Conservation (phyloP, 1,284 basidiomycete genomes). For the Cryptococcus depauperatus region DNA sequence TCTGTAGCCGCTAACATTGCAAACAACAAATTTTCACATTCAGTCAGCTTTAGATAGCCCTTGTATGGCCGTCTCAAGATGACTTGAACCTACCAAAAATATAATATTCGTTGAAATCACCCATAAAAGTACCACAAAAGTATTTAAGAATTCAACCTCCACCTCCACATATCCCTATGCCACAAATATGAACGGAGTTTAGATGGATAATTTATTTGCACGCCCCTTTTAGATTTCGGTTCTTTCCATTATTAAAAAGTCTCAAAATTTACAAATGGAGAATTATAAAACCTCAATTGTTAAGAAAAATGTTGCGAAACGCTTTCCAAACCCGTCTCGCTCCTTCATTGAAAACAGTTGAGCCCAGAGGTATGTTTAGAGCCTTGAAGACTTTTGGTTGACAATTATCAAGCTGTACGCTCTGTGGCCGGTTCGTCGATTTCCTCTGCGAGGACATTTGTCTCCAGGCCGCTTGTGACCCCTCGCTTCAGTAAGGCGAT, state of each 20-base stretch:
- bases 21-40: neutral
- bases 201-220: neutral
- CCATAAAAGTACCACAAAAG: too few relatives aligned
- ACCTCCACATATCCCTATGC: too few relatives aligned
- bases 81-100: too few relatives aligned
- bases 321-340: constrained; percentile 10
- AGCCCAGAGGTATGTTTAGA: constrained; percentile 13
- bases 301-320: constrained; percentile 12
- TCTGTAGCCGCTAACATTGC: neutral
- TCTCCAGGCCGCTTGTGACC: constrained; percentile 13
- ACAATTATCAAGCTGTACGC: constrained; percentile 9
- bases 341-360: constrained; percentile 12
- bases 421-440: constrained; percentile 30
- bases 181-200: neutral
- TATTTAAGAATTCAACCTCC: too few relatives aligned
- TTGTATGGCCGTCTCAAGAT: too few relatives aligned
- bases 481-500: constrained; percentile 20
- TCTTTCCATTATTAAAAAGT: neutral
- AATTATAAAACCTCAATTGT: neutral
- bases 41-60: neutral
- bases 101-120: too few relatives aligned
- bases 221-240: neutral
- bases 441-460: constrained; percentile 17
- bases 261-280: neutral
- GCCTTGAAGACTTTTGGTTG: neutral